These are phyloP conservation scores for Akebia trifoliata DNA, from an alignment of 164 flowering plant genomes.

Conservation along the genomic window DNA sequence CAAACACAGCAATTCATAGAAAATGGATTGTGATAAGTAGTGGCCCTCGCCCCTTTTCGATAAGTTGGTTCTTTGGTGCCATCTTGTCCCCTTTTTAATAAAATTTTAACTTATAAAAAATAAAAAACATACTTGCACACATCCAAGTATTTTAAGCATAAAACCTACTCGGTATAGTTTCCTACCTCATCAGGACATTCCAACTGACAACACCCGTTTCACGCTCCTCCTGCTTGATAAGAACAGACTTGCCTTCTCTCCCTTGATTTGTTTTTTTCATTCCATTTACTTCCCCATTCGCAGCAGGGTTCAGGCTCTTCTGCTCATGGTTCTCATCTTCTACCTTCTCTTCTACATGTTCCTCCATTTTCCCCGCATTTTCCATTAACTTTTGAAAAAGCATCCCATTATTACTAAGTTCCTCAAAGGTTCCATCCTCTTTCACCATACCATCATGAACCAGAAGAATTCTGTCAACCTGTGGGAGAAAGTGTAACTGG, in stretches of 20 bases:
- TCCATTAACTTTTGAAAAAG: conserved; percentile 88
- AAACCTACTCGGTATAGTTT: not conserved
- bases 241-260: conserved; percentile 74
- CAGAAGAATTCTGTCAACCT: conserved; percentile 80
- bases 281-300: conserved; percentile 52
- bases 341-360: conserved; percentile 67
- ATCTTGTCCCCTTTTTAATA: too few species aligned
- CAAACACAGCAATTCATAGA: too few species aligned
- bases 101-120: too few species aligned
- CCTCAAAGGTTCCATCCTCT: conserved; percentile 95
- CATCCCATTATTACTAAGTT: conserved; percentile 62
- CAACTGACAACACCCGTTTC: conserved; percentile 95
- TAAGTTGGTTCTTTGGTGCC: too few species aligned
- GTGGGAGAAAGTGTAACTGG: conserved; percentile 96
- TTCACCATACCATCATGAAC: conserved; percentile 91
- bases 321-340: conserved; percentile 32
- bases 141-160: not conserved
- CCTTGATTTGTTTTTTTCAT: conserved; percentile 33
- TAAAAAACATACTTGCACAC: not conserved
- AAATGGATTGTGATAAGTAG: too few species aligned
- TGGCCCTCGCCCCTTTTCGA: too few species aligned
- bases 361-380: conserved; percentile 98
- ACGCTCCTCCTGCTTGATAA: conserved; percentile 91
- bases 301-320: conserved; percentile 29
- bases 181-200: conserved; percentile 77